Conservation (phyloP, 1,284 basidiomycete genomes). For the Acaromyces ingoldii region DNA sequence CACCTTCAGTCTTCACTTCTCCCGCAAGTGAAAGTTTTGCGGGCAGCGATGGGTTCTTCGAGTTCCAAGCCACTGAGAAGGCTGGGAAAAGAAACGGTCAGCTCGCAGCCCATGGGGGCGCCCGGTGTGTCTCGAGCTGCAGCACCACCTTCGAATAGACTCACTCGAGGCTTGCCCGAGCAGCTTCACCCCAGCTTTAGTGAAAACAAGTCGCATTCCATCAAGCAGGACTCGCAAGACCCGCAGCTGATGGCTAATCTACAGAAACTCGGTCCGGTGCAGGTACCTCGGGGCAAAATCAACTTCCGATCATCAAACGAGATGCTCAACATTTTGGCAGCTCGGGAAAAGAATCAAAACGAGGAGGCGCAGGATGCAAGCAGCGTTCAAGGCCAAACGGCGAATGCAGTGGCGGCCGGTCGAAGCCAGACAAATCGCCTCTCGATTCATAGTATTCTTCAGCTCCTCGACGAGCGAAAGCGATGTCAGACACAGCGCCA, state of each 20-base stretch:
- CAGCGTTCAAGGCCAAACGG: neutral
- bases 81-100: neutral
- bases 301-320: neutral
- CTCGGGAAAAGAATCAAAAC: neutral
- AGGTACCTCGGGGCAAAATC: conserved; percentile 2
- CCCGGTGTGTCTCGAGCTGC: neutral
- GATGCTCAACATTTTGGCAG: conserved; percentile 7
- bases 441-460: neutral
- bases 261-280: conserved; percentile 3
- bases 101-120: neutral
- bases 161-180: neutral
- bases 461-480: conserved; percentile 4
- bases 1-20: no score
- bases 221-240: conserved; percentile 3
- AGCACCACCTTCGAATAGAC: neutral
- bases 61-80: conserved; percentile 2
- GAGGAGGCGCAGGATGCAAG: neutral
- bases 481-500: neutral
- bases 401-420: neutral
- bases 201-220: neutral
- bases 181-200: neutral
- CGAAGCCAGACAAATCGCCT: neutral
- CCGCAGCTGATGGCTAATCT: conserved; percentile 9
- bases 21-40: no score
- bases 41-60: conserved; percentile 6